A percentile compares a stretch with the other conserved stretches of the same genome.
phyloP scores from a whole-genome alignment of 2,329 filamentous ascomycete genomes.

The Fusarium stilboides region DNA sequence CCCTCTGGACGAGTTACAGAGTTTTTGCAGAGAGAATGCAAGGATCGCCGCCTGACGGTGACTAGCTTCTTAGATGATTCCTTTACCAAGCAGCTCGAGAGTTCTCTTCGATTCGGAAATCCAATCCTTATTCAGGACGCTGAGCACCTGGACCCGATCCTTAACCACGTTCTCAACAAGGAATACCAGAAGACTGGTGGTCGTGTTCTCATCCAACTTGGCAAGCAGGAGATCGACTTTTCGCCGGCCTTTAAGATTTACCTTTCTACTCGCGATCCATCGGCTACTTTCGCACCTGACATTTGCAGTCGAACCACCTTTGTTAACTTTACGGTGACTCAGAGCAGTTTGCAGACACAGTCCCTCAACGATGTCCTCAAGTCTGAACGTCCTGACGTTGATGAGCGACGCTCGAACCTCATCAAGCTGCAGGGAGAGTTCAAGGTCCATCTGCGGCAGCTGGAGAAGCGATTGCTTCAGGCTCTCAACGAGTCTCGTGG shows the following conservation, averaged over 20 bases:
- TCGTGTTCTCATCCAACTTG: constrained; percentile 97
- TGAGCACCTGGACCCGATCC: constrained; percentile 94
- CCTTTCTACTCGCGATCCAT: constrained; percentile 94
- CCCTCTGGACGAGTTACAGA: constrained; percentile 95
- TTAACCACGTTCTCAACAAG: constrained; percentile 99
- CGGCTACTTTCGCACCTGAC: constrained; percentile 94
- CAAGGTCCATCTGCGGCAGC: constrained; percentile 95
- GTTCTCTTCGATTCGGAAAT: constrained; percentile 96
- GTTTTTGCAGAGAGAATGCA: constrained; percentile 95
- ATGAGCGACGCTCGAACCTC: constrained; percentile 94
- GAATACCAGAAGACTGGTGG: constrained; percentile 99
- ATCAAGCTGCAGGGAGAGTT: constrained; percentile 99
- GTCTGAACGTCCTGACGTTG: constrained; percentile 96
- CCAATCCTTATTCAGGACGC: constrained; percentile 99
- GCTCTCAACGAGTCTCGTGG: constrained; percentile 97
- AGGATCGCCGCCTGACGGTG: constrained; percentile 92
- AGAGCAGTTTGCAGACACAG: constrained; percentile 98
- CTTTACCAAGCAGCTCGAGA: constrained; percentile 98
- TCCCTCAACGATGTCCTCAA: constrained; percentile 98
- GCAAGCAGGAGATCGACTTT: constrained; percentile 99
- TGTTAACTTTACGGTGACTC: constrained; percentile 99
- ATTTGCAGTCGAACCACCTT: constrained; percentile 99
- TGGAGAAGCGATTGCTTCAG: constrained; percentile 94
- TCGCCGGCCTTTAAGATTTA: constrained; percentile 97
- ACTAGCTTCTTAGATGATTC: constrained; percentile 98